Conservation (phyloP, 495 filamentous ascomycete species). For the Chaetomium fimeti region DNA sequence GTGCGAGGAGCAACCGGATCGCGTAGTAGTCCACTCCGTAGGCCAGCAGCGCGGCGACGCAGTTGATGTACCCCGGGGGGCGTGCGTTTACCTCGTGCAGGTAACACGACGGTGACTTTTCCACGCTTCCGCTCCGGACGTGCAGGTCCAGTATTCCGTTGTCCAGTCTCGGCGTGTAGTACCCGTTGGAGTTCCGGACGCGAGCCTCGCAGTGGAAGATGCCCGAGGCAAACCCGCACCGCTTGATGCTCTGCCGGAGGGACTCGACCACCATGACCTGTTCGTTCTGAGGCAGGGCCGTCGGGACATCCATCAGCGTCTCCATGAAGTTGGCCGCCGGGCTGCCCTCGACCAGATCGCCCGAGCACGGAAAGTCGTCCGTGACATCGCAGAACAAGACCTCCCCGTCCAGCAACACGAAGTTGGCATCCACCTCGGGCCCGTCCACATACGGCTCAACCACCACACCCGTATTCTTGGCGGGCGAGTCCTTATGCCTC, state of each 20-base stretch:
- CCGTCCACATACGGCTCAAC: conserved; percentile 38
- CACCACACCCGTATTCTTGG: conserved; percentile 27
- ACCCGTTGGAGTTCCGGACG: conserved; percentile 26
- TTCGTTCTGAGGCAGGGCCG: conserved; percentile 28
- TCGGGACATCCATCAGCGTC: conserved; percentile 19
- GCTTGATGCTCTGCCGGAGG: conserved; percentile 23
- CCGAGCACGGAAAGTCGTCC: conserved; percentile 45
- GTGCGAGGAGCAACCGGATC: conserved; percentile 32
- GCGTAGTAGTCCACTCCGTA: conserved; percentile 43
- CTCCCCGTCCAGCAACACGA: conserved; percentile 42
- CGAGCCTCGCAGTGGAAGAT: conserved; percentile 40
- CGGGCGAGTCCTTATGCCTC: conserved; percentile 24
- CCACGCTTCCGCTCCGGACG: background rate
- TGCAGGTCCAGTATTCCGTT: conserved; percentile 24
- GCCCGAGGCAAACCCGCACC: conserved; percentile 35
- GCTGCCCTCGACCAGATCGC: conserved; percentile 24
- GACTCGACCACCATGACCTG: conserved; percentile 20
- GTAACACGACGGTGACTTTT: conserved; percentile 21
- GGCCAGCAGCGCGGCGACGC: conserved; percentile 26
- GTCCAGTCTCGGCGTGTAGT: conserved; percentile 16
- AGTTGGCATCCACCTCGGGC: conserved; percentile 48
- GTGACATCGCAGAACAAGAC: conserved; percentile 43
- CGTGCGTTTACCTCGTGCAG: conserved; percentile 41
- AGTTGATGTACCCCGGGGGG: conserved; percentile 32
- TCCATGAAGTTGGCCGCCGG: conserved; percentile 29